Evolutionary conservation across 2,329 filamentous ascomycete genomes (phyloP), one percentile per base, ranked within the genome.

Genomic region (Pochonia chlamydosporia): DNA sequence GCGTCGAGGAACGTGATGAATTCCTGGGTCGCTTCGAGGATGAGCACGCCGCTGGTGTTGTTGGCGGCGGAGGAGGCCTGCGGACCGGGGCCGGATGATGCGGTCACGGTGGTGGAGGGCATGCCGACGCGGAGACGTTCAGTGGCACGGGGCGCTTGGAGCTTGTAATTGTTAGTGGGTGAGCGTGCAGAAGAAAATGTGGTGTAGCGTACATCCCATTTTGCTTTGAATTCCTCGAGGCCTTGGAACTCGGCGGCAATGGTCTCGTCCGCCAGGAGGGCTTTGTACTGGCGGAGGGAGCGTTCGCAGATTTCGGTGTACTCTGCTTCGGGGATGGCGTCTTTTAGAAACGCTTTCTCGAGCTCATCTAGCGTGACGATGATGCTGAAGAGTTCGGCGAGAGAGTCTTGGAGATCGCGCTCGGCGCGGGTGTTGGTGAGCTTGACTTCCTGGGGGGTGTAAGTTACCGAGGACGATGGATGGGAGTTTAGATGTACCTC

Each of bases 1-100:
- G 93, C 95, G 63, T 99, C 93, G 44, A 99, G 79, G 62, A 99
- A 92, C 0, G 93, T 99, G 66, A 99, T 99, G 66, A 99, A 99
- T 65, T 96, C 95, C 66, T 99, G 91, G 1, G 92, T 97, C 2
- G 93, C 93, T 54, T 92, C 85, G 36, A 95, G 73, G 49, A 97
- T 95, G 30, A 96, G 67, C 3, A 81, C 72, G 9, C 81, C 79
- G 52, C 76, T 78, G 30, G 75, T 73, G 54, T 74, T 76, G 57
- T 71, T 72, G 40, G 65, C 60, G 11, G 67, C 62, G 5, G 70
- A 62, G 25, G 70, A 64, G 14, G 71, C 65, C 3, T 74, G 68
- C 21, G 71, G 67, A 49, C 62, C 67, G 30, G 65, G 63, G 30
- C 66, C 71, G 9, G 66, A 77, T 24, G 69, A 78, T 54, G 78